Conservation (phyloP, 192 early-diverging fungal species). For the Entophlyctis luteolus region DNA sequence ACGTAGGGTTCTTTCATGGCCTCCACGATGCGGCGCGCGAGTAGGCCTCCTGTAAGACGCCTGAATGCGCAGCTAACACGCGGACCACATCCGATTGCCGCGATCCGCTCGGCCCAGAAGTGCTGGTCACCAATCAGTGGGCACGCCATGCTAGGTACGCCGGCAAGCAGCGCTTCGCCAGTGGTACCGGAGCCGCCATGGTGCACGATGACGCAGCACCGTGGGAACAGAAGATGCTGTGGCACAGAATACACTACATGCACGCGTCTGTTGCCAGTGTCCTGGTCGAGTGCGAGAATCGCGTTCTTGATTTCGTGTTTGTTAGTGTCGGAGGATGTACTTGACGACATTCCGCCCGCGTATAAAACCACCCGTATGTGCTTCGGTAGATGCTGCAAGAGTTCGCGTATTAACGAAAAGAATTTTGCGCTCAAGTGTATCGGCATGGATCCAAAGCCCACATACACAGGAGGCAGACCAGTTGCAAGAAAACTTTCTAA, state of each 20-base stretch:
- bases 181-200: constrained; percentile 70
- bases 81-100: constrained; percentile 47
- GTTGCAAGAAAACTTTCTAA: not conserved
- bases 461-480: constrained; percentile 44
- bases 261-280: constrained; percentile 27
- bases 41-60: constrained; percentile 39
- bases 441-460: constrained; percentile 71
- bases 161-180: constrained; percentile 59
- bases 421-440: constrained; percentile 57
- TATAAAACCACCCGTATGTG: constrained; percentile 55
- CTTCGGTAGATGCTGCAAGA: constrained; percentile 55
- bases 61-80: constrained; percentile 39
- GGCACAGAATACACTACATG: constrained; percentile 55
- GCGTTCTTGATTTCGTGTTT: not conserved
- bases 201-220: constrained; percentile 57
- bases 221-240: constrained; percentile 64
- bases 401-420: constrained; percentile 52
- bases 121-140: constrained; percentile 43
- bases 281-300: constrained; percentile 32
- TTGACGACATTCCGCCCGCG: constrained; percentile 29
- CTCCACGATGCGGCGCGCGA: constrained; percentile 38
- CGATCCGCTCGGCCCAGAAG: constrained; percentile 62
- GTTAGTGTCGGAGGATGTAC: constrained; percentile 9
- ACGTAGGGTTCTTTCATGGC: constrained; percentile 54
- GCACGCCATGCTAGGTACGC: constrained; percentile 56